Base-by-base conservation (phyloP, 371 early-diverging fungal species). In the Massospora cicadina region DNA sequence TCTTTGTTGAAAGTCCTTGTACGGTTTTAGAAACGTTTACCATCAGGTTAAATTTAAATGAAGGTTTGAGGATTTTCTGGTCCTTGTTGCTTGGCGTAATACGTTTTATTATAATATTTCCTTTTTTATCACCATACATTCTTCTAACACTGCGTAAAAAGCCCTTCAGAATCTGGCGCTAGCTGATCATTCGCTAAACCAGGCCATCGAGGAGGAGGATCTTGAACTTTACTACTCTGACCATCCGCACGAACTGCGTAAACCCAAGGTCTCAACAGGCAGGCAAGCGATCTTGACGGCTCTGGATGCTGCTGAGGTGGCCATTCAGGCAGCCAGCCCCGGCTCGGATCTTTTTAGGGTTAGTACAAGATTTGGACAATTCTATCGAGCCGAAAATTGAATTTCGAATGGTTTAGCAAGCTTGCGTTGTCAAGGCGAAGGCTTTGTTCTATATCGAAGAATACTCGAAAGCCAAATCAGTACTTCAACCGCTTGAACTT, bases 151-250 rank as follows among this genome's bases (percentile, higher is more conserved):
- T n/a, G n/a, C n/a, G n/a, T n/a, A 65, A 57, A 24, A 54, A 77
- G 80, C 76, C 17, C 61, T 77, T 33, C 76, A 77, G 55, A 76
- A 80, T 65, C 73, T 74, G 2, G 67, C 74, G 13, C 24, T 75
- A 55, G 79, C 76, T 28, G 81, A 80, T 68, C 70, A 69, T 23
- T 53, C 69, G 17, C 63, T 77, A 5, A 62, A 65, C 0, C 71
- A 71, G 61, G 54, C 58, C 27, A 33, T 66, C 56, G 32, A 68
- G 26, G 63, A 67, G 26, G 57, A 26, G 17, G 61, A 60, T 28
- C 53, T 21, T 26, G 25, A 32, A 17, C 33, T 60, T n/a, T 72
- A 73, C 33, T 61, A 64, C 31, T 25, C 60, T 7, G 75, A 76
- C 68, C 53, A 60, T n/a, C 75, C 72, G 26, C 63, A 67, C 26